A percentile compares a stretch with the other conserved stretches of the same genome.
These are phyloP conservation scores for Saxophila tyrrhenica DNA, from an alignment of 495 filamentous ascomycete genomes.

Conservation along the genomic window DNA sequence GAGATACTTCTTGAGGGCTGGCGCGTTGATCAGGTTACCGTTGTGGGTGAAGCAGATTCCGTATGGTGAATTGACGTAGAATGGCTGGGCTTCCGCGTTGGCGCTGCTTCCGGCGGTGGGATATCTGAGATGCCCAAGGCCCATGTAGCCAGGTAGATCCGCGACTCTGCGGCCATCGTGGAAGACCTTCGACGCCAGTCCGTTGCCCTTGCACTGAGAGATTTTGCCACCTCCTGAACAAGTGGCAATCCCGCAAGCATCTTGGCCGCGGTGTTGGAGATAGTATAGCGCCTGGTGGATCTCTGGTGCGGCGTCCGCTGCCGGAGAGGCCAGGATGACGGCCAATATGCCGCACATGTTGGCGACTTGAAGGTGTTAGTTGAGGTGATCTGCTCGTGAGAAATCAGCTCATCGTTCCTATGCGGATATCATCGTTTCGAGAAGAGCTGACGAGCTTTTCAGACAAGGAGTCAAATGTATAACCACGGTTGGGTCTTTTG, in stretches of 20 bases:
- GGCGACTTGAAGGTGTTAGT: constrained; percentile 6
- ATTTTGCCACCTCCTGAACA: constrained; percentile 70
- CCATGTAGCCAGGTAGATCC: constrained; percentile 83
- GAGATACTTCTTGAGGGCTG: constrained; percentile 62
- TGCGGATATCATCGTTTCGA: no score
- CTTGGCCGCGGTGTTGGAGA: constrained; percentile 52
- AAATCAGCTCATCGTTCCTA: no score
- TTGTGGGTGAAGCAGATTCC: constrained; percentile 61
- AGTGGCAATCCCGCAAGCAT: constrained; percentile 81
- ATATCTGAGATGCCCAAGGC: constrained; percentile 79
- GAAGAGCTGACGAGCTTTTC: background rate
- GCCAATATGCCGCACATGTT: constrained; percentile 83
- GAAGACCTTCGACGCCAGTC: constrained; percentile 84
- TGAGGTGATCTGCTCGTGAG: constrained; percentile 2
- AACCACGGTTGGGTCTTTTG: constrained; percentile 18
- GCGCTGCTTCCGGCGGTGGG: constrained; percentile 66
- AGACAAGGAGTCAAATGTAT: background rate
- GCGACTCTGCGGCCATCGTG: constrained; percentile 60
- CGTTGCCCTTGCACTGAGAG: constrained; percentile 74
- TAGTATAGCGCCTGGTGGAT: constrained; percentile 85
- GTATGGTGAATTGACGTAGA: constrained; percentile 89
- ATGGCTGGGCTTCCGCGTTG: constrained; percentile 71
- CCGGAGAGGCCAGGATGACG: constrained; percentile 60
- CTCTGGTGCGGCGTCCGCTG: constrained; percentile 53
- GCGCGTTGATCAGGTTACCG: constrained; percentile 92